These are phyloP conservation scores for Caryopteris hybrid DNA, from an alignment of 305 asterid species.

Conservation along the genomic window DNA sequence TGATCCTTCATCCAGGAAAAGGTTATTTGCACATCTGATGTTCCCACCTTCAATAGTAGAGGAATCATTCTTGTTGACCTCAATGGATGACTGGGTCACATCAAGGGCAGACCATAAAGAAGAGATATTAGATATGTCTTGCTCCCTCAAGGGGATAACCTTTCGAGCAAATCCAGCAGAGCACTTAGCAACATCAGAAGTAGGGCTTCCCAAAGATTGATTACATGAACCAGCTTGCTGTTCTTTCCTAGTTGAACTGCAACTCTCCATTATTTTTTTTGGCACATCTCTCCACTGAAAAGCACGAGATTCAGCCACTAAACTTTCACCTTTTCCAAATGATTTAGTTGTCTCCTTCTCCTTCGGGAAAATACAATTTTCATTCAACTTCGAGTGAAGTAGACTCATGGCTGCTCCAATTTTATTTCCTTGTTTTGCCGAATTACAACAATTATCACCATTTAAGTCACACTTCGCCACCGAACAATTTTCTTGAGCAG, in stretches of 20 bases:
- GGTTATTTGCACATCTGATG: constrained; percentile 23
- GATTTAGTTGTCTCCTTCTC: constrained; percentile 33
- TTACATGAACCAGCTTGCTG: constrained; percentile 20
- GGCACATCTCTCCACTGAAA: constrained; percentile 66
- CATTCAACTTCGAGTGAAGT: constrained; percentile 26
- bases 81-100: constrained; percentile 42
- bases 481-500: constrained; percentile 22
- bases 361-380: constrained; percentile 17
- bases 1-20: constrained; percentile 50
- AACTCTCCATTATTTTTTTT: constrained; percentile 25
- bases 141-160: constrained; percentile 35
- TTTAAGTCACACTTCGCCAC: constrained; percentile 23
- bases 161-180: constrained; percentile 28
- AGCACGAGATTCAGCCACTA: constrained; percentile 32
- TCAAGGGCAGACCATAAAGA: constrained; percentile 59
- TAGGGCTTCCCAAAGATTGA: constrained; percentile 22
- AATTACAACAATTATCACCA: constrained; percentile 16
- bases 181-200: constrained; percentile 30
- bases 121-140: constrained; percentile 40
- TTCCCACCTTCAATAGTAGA: constrained; percentile 32
- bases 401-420: constrained; percentile 24
- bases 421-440: constrained; percentile 21
- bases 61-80: constrained; percentile 37
- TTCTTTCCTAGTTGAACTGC: constrained; percentile 28
- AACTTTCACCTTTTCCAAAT: constrained; percentile 22